Percentiles rank a stretch among this genome's conserved stretches.
Evolutionary conservation across 192 early-diverging fungal species (phyloP).

Genomic region (Umbelopsis ramanniana): DNA sequence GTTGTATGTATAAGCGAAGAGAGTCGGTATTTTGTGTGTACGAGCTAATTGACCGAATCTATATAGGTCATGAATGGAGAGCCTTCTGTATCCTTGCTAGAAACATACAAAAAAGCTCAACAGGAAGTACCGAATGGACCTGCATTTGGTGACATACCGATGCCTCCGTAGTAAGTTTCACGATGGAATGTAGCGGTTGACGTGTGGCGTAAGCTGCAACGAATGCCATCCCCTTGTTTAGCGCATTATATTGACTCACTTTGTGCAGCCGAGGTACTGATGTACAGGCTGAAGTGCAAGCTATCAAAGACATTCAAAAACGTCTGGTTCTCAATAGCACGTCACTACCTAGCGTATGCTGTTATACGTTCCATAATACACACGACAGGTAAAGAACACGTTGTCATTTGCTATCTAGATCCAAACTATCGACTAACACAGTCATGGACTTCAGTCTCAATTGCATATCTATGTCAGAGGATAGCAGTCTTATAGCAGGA

Average conservation of each 20-base stretch:
- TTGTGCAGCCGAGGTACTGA: constrained; percentile 75
- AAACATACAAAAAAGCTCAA: constrained; percentile 62
- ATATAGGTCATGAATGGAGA: constrained; percentile 34
- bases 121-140: constrained; percentile 69
- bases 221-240: background rate
- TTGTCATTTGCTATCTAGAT: background rate
- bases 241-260: background rate
- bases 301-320: constrained; percentile 76
- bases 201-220: background rate
- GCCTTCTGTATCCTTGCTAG: constrained; percentile 46
- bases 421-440: background rate
- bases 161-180: constrained; percentile 68
- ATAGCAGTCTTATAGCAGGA: constrained; percentile 79
- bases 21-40: background rate
- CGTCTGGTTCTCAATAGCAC: constrained; percentile 67
- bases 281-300: constrained; percentile 76
- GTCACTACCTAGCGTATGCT: constrained; percentile 87
- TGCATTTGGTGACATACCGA: constrained; percentile 63
- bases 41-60: background rate
- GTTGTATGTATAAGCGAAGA: constrained; percentile 4
- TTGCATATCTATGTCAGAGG: constrained; percentile 83
- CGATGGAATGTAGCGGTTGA: background rate
- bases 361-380: constrained; percentile 96
- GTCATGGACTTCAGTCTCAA: constrained; percentile 63
- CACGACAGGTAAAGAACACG: constrained; percentile 60